These are phyloP conservation scores for Medakamo hakoo DNA, from an alignment of 139 green algal genomes.

Conservation along the genomic window DNA sequence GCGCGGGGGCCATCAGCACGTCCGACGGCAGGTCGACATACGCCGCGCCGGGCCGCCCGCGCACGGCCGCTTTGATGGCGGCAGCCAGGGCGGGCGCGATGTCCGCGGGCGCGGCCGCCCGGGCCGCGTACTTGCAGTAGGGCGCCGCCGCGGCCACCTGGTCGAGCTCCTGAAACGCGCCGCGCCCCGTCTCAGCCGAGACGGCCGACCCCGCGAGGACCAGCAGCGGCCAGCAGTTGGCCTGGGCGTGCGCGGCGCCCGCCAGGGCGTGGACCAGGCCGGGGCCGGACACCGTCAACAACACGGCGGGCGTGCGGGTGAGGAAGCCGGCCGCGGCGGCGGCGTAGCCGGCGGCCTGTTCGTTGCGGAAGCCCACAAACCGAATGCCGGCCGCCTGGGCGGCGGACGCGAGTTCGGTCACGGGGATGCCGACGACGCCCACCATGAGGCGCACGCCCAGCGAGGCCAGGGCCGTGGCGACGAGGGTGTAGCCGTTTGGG, in stretches of 20 bases:
- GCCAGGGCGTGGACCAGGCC: conserved; percentile 59
- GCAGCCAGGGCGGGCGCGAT: conserved; percentile 17
- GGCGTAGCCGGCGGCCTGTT: conserved; percentile 72
- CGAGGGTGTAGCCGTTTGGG: conserved; percentile 26
- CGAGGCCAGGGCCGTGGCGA: conserved; percentile 22
- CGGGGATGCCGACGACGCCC: conserved; percentile 69
- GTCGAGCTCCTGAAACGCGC: conserved; percentile 70
- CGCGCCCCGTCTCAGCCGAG: conserved; percentile 49
- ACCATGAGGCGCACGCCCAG: conserved; percentile 55
- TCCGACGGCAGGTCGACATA: conserved; percentile 67
- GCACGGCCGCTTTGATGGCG: conserved; percentile 24
- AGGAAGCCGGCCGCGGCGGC: conserved; percentile 54
- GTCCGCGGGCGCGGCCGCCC: conserved; percentile 6
- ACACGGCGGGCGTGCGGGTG: conserved; percentile 41
- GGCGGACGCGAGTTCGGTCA: conserved; percentile 56
- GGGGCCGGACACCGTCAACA: conserved; percentile 71
- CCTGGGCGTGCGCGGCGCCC: conserved; percentile 39
- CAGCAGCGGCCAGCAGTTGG: conserved; percentile 66
- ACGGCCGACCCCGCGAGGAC: conserved; percentile 36
- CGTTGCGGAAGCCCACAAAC: conserved; percentile 64
- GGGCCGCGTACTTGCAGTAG: conserved; percentile 38
- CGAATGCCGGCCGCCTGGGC: conserved; percentile 51
- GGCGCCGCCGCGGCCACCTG: conserved; percentile 35
- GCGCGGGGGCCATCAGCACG: conserved; percentile 25
- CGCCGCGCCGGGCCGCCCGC: conserved; percentile 37